These are phyloP conservation scores for Ophiostoma fasciatum DNA, from an alignment of 2,329 filamentous ascomycete species.

Conservation along the genomic window DNA sequence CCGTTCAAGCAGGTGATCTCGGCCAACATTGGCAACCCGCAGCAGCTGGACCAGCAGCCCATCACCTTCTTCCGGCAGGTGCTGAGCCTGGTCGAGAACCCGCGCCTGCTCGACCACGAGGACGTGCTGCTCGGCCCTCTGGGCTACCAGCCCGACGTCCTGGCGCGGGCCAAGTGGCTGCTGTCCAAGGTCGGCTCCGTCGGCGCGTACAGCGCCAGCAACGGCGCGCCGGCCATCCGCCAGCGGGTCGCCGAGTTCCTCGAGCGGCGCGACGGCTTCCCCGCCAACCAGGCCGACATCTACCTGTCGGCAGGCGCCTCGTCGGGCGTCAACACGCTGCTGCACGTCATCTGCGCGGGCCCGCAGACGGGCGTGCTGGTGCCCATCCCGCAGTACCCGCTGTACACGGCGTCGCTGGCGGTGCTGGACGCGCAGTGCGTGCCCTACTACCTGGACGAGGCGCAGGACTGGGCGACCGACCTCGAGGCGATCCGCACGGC, in stretches of 20 bases:
- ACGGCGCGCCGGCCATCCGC: constrained; percentile 73
- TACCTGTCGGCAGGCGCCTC: constrained; percentile 89
- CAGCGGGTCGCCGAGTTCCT: constrained; percentile 88
- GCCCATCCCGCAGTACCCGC: constrained; percentile 92
- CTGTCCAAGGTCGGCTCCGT: constrained; percentile 77
- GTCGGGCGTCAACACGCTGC: constrained; percentile 83
- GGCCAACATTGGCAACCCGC: constrained; percentile 97
- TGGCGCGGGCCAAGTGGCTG: constrained; percentile 68
- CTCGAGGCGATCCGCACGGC: constrained; percentile 60
- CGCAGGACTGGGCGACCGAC: constrained; percentile 76
- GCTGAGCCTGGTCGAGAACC: constrained; percentile 83
- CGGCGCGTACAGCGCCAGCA: constrained; percentile 90
- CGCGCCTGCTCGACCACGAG: constrained; percentile 65
- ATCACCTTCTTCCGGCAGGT: constrained; percentile 99
- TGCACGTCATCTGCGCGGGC: constrained; percentile 73
- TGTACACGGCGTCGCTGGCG: constrained; percentile 87
- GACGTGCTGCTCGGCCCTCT: constrained; percentile 60
- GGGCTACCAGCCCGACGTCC: constrained; percentile 80
- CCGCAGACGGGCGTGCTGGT: constrained; percentile 73
- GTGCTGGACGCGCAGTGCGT: constrained; percentile 76
- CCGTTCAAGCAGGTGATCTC: constrained; percentile 88
- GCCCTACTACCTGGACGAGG: constrained; percentile 86
- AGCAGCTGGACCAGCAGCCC: constrained; percentile 97
- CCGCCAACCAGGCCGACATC: constrained; percentile 65
- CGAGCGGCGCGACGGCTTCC: constrained; percentile 79